Evolutionary conservation across 1,284 basidiomycete genomes (phyloP), one percentile per base, ranked within the genome.

Genomic region (Irpex rosettiformis): DNA sequence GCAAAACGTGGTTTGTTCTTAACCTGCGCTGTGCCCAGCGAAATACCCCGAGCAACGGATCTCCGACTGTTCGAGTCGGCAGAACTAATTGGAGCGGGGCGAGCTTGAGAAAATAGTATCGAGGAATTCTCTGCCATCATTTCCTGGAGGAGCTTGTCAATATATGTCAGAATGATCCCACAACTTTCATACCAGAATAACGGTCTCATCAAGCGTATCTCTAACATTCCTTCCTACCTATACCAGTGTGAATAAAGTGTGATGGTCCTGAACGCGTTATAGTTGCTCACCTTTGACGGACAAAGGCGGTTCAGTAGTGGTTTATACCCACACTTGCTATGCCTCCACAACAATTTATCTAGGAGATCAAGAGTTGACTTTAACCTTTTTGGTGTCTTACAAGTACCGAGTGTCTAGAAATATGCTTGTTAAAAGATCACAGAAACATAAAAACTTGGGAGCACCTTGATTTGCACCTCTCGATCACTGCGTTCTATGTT

Each of bases 321-420:
- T 58, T 81, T 81, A 66, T 94, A 94, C 24, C 81, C 81, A 64
- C 89, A 91, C 65, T 84, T 87, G 1, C 78, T 73, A 67, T 94
- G 91, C 42, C 83, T 79, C 75, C 81, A 79, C 13, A 92, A 73
- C 68, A 94, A 70, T 61, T 83, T 82, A 58, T 87, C 82, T 4
- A 93, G 67, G 2, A 87, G 64, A 1, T 72, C 70, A 0, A 93
- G 67, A 3, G 78, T 72, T 0, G 75, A 70, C 64, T 81, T 87
- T 53, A 96, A 66, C 45, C 91, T 75, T 67, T 85, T 84, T 0
- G 94, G 94, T 3, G 92, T 94, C 67, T 86, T 88, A 61, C 75
- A 78, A 0, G 68, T 62, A 2, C 82, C 81, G 61, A 77, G 72
- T 30, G 69, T 68, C 85, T 81, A 62, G 33, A 13, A 65, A 24